Percentiles rank a stretch among this genome's conserved stretches.
Conservation (phyloP, 1,284 basidiomycete species). For the Microbotryum saponariae region DNA sequence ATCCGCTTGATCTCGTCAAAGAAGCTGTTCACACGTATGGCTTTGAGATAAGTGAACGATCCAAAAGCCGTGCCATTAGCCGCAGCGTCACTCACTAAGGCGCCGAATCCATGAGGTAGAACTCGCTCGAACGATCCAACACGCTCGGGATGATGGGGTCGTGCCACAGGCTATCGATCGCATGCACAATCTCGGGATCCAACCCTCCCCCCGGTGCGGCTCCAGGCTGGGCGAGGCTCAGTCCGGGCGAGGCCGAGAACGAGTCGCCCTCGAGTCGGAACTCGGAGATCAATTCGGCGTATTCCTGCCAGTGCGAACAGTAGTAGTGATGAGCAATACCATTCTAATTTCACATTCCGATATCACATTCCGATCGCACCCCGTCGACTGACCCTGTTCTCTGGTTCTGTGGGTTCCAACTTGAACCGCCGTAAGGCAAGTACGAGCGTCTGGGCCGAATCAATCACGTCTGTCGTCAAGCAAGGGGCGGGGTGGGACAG, state of each 20-base stretch:
- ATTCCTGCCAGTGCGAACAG: slow-evolving; percentile 33
- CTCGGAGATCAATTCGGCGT: slow-evolving; percentile 47
- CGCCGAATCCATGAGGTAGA: slow-evolving; percentile 95
- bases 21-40: slow-evolving; percentile 54
- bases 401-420: slow-evolving; percentile 67
- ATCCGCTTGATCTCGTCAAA: slow-evolving; percentile 79
- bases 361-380: background rate
- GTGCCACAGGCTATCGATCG: slow-evolving; percentile 59
- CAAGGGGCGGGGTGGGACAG: background rate
- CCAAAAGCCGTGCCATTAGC: background rate
- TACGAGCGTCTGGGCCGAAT: slow-evolving; percentile 81
- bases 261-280: slow-evolving; percentile 46
- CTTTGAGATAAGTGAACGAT: slow-evolving; percentile 36
- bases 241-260: slow-evolving; percentile 9
- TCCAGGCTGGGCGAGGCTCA: slow-evolving; percentile 1
- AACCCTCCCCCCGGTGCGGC: slow-evolving; percentile 35
- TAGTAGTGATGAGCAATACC: slow-evolving; percentile 53
- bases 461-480: slow-evolving; percentile 52
- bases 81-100: slow-evolving; percentile 58
- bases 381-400: slow-evolving; percentile 56
- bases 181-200: slow-evolving; percentile 38
- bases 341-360: background rate
- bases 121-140: slow-evolving; percentile 79
- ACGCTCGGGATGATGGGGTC: slow-evolving; percentile 80
- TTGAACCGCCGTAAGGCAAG: slow-evolving; percentile 83